Conservation (phyloP, 176 grass and related monocot species). For the Rhynchospora breviuscula region DNA sequence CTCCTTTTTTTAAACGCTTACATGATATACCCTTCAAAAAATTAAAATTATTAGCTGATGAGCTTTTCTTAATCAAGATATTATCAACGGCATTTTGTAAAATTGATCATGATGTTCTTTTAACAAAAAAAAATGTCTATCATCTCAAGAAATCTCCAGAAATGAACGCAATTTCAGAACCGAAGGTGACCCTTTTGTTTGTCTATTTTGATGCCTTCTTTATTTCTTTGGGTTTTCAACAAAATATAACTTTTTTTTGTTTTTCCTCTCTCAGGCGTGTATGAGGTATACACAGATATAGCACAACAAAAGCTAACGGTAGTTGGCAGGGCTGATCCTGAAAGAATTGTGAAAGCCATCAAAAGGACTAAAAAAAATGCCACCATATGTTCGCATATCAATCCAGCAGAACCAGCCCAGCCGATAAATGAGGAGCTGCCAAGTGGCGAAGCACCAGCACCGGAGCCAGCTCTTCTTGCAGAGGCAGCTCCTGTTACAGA, state of each 20-base stretch:
- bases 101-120: conserved; percentile 4
- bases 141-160: background rate
- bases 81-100: conserved; percentile 8
- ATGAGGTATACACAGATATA: conserved; percentile 52
- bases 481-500: conserved; percentile 12
- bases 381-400: conserved; percentile 50
- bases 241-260: background rate
- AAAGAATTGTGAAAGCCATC: conserved; percentile 74
- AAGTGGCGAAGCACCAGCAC: conserved; percentile 27
- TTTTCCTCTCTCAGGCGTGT: conserved; percentile 43
- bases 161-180: background rate
- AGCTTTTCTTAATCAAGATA: background rate
- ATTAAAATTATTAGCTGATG: background rate
- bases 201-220: background rate
- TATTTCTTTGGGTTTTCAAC: background rate
- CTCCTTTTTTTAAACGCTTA: background rate
- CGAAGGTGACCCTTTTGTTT: background rate
- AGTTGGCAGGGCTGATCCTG: conserved; percentile 56
- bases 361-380: conserved; percentile 67
- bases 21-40: background rate
- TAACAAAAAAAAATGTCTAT: background rate
- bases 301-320: conserved; percentile 69
- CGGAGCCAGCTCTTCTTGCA: conserved; percentile 8
- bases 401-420: conserved; percentile 19
- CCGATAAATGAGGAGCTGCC: conserved; percentile 18